Percentiles rank a stretch among this genome's conserved stretches.
These are phyloP conservation scores for Ensete ventricosum DNA, from an alignment of 176 grass and related monocot species.

Conservation along the genomic window DNA sequence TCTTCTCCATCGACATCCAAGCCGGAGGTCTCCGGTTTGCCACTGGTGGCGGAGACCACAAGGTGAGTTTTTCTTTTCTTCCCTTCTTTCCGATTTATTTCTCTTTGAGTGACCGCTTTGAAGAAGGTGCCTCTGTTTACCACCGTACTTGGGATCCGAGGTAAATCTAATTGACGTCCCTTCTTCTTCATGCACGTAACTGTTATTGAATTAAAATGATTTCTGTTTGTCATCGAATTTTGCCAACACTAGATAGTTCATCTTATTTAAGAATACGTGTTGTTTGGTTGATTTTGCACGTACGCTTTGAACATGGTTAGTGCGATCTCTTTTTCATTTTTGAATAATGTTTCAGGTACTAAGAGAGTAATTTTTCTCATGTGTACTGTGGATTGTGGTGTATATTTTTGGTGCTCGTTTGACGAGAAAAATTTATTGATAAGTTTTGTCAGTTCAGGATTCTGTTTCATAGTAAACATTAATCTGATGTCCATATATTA, in stretches of 20 bases:
- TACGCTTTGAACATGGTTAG: too few relatives aligned
- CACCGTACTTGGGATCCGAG: not conserved
- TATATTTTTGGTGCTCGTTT: too few relatives aligned
- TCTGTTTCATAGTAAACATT: too few relatives aligned
- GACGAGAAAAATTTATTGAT: too few relatives aligned
- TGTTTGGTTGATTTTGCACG: not conserved
- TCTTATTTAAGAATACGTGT: not conserved
- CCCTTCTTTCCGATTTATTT: not conserved
- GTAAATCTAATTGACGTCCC: not conserved
- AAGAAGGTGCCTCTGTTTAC: not conserved
- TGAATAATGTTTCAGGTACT: not conserved
- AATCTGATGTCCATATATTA: too few relatives aligned
- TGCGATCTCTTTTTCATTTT: too few relatives aligned
- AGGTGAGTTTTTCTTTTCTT: constrained; percentile 27
- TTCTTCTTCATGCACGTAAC: too few relatives aligned
- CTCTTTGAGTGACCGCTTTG: not conserved
- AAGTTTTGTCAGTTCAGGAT: too few relatives aligned
- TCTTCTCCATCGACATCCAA: constrained; percentile 99
- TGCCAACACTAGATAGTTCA: not conserved
- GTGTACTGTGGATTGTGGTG: too few relatives aligned
- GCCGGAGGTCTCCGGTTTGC: constrained; percentile 65
- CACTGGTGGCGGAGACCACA: constrained; percentile 95
- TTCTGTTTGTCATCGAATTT: not conserved
- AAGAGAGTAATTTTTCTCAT: not conserved
- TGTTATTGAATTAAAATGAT: not conserved